Percentiles rank a stretch among this genome's conserved stretches.
These are phyloP conservation scores for Colletotrichum euphorbiae DNA, from an alignment of 2,329 filamentous ascomycete species.

Conservation along the genomic window DNA sequence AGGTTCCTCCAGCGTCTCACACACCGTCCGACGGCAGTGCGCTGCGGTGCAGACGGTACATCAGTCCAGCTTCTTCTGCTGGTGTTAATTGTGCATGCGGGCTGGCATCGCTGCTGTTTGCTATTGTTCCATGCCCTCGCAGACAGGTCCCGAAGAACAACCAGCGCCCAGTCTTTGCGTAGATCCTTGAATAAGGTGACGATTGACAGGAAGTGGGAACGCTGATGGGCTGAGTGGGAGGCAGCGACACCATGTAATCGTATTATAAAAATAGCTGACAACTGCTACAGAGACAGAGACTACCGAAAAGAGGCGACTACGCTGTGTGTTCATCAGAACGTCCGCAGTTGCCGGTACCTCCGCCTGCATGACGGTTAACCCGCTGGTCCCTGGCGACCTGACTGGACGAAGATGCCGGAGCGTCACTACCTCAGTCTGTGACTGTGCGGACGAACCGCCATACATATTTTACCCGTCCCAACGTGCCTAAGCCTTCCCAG, in stretches of 20 bases:
- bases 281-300: neutral
- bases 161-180: too few species aligned
- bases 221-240: slow-evolving; percentile 13
- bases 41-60: neutral
- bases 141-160: too few species aligned
- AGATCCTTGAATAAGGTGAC: slow-evolving; percentile 14
- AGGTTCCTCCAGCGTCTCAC: slow-evolving; percentile 18
- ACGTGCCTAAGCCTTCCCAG: slow-evolving; percentile 17
- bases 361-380: neutral
- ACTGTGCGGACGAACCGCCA: slow-evolving; percentile 20
- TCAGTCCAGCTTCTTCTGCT: slow-evolving; percentile 17
- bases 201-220: slow-evolving; percentile 17
- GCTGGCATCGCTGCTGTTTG: too few species aligned
- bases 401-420: neutral
- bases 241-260: slow-evolving; percentile 2
- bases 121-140: neutral
- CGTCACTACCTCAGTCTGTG: slow-evolving; percentile 23
- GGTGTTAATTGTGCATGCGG: neutral
- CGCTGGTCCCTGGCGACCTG: neutral
- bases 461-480: neutral
- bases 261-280: slow-evolving; percentile 23
- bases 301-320: neutral
- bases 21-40: slow-evolving; percentile 20
- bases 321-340: neutral
- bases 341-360: slow-evolving; percentile 5